Evolutionary conservation across 768 basidiomycete genomes (phyloP).

Genomic region (Mycena chlorophos): DNA sequence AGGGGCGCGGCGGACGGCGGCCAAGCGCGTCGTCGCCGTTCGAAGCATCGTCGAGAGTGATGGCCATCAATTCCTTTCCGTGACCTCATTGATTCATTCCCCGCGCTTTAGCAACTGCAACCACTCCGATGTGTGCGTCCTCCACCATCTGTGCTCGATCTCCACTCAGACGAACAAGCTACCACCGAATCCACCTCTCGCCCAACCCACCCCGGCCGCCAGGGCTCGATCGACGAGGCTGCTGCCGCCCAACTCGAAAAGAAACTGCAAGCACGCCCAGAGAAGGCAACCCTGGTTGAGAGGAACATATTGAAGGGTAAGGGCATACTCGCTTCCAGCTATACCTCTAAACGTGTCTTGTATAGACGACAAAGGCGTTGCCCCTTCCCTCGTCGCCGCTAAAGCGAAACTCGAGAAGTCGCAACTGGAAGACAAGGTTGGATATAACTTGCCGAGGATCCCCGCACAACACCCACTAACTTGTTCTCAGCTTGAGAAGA

Average conservation of each 20-base stretch:
- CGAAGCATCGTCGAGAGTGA: conserved; percentile 13
- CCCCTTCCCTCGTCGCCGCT: conserved; percentile 60
- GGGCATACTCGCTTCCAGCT: conserved; percentile 8
- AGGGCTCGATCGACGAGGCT: conserved; percentile 27
- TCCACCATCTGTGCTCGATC: not conserved
- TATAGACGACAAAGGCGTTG: conserved; percentile 59
- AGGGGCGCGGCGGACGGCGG: conserved; percentile 34
- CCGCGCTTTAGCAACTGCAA: conserved; percentile 11
- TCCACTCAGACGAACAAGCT: not conserved
- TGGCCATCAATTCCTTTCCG: not conserved
- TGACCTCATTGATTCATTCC: too few relatives aligned
- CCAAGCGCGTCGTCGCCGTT: conserved; percentile 21
- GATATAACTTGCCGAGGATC: too few relatives aligned
- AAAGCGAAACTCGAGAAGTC: conserved; percentile 59
- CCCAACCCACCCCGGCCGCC: conserved; percentile 14
- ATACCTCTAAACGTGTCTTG: conserved; percentile 1
- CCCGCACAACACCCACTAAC: too few relatives aligned
- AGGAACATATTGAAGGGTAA: conserved; percentile 71
- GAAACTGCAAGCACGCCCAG: conserved; percentile 52
- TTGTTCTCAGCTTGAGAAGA: conserved; percentile 64
- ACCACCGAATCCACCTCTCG: not conserved
- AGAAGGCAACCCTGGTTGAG: conserved; percentile 62
- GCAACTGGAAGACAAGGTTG: conserved; percentile 69
- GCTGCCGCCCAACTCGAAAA: conserved; percentile 47
- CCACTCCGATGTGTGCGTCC: conserved; percentile 16